Evolutionary conservation across 2,329 filamentous ascomycete species (phyloP), one percentile per base, ranked within the genome.

Genomic region (Calonectria crousiana): DNA sequence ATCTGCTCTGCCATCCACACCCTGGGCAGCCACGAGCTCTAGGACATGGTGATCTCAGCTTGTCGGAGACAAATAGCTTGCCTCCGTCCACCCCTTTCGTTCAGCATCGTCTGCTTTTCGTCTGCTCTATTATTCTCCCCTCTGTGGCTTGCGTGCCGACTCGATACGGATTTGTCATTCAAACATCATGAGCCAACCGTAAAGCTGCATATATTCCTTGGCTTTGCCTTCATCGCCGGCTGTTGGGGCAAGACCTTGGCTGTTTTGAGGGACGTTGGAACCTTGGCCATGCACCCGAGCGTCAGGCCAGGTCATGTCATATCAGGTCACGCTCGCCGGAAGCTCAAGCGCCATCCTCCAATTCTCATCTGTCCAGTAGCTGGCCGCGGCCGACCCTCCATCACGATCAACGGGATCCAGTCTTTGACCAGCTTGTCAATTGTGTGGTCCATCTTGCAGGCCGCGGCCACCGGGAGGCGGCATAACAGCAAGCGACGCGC

Each of bases 261-360:
- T 30, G 28, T 20, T 60, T 51, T 34, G 52, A 28, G 67, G 28
- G 67, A 53, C 34, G 18, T 72, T 34, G 47, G 64, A 49, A 51
- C 49, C 69, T 72, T 58, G 64, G 74, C 71, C 58, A 76, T 71
- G 71, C 72, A 78, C 71, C 74, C 74, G 81, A 76, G 67, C 77
- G 71, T 78, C 78, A 79, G 75, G 75, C 70, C 32, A 76, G 75
- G 78, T 78, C 79, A 81, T 76, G 78, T 80, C 79, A 81, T 81
- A 76, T 78, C 79, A 81, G 79, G 79, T 81, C 79, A 81, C 78
- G 78, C 78, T 79, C 62, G 32, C 70, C 53, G 58, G 68, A 62
- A 52, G 71, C 67, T 71, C 69, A 71, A 79, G 69, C 74, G 76
- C 73, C 78, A 78, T 78, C 71, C 78, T 75, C 72, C 69, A 69